Evolutionary conservation across 805 yeast genomes (phyloP), one percentile per base, ranked within the genome.

Genomic region (Candida insectorum): DNA sequence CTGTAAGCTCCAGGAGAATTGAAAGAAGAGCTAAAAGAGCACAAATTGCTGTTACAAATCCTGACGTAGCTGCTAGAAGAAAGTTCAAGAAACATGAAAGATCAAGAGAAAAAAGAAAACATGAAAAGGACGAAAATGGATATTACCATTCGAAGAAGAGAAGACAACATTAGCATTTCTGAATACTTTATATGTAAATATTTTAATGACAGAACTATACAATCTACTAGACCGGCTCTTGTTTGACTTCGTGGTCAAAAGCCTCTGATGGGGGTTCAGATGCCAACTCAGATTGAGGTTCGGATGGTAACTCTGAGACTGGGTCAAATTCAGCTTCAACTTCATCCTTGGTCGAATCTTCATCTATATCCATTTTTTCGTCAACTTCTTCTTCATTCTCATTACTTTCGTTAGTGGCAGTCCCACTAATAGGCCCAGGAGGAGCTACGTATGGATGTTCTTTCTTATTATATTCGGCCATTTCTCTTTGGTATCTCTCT

Each of bases 1-100:
- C 49, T 12, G 81, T 89, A 16, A 60, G 58, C 18, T 63, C 65
- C 22, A 75, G 86, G 56, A 75, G 97, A 49, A 72, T 73, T 38
- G 94, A 86, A 30, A 77, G 97, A 58, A 78, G 71, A 52, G 73
- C 84, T 0, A 81, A 80, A 51, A 71, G 88, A 37, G 83, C 95
- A 0, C 80, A 83, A 38, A 61, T 86, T 52, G 83, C 87, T 3
- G 69, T 89, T 8, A 73, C 71, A 14, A 84, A 82, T 4, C 97
- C 97, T 1, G 95, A 83, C 11, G 60, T 74, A 26, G 81, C 86
- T n/a, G 93, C 96, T 2, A 74, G 72, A 44, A 76, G 85, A 56
- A 85, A 83, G 61, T 51, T 85, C 49, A 81, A 70, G 59, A 85
- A 84, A 56, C 94, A 89, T 61, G 77, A 71, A 24, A 74, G 81